Conservation (phyloP, 2,329 filamentous ascomycete species). For the Aspergillus fumigatus region DNA sequence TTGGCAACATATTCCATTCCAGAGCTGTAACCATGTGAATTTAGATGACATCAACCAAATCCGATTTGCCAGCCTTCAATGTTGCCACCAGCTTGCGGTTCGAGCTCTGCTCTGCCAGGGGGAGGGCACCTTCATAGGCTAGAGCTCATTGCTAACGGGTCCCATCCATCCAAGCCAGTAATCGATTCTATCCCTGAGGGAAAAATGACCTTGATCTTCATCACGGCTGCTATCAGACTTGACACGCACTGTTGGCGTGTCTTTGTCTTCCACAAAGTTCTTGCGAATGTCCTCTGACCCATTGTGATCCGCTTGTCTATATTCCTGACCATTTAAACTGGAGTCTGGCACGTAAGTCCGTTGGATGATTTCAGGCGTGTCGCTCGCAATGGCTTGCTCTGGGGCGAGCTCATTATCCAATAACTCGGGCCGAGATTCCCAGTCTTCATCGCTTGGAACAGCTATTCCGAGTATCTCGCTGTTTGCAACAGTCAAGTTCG, state of each 20-base stretch:
- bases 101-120: background rate
- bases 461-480: background rate
- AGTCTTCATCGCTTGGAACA: background rate
- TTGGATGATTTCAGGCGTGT: background rate
- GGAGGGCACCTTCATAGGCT: background rate
- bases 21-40: background rate
- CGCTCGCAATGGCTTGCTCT: background rate
- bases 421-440: background rate
- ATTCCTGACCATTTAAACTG: background rate
- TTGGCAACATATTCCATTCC: background rate
- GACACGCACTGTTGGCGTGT: background rate
- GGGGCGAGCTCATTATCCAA: background rate
- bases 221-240: background rate
- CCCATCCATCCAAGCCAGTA: slow-evolving; percentile 32
- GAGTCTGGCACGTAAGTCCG: background rate
- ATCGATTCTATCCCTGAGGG: slow-evolving; percentile 27
- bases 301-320: background rate
- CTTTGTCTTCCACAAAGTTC: background rate
- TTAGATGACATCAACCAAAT: background rate
- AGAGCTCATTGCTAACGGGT: slow-evolving; percentile 10
- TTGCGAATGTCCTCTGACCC: background rate
- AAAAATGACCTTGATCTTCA: background rate
- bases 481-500: background rate
- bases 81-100: background rate
- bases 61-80: background rate